These are phyloP conservation scores for Suhomyces canberraensis DNA, from an alignment of 805 yeast genomes.

Conservation along the genomic window DNA sequence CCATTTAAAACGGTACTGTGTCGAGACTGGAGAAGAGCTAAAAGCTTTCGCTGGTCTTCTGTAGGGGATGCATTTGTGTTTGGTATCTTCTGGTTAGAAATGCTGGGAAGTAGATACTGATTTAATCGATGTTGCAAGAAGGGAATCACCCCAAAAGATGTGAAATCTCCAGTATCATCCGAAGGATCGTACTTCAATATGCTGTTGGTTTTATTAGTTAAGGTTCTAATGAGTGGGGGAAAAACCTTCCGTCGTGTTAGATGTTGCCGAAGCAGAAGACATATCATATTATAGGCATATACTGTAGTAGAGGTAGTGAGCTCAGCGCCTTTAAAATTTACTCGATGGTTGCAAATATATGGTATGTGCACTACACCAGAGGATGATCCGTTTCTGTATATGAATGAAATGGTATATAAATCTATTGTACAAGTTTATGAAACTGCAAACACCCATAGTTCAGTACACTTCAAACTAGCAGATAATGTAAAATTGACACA, in stretches of 20 bases:
- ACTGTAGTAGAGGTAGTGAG: too few relatives aligned
- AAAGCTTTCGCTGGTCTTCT: slow-evolving; percentile 16
- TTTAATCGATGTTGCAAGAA: slow-evolving; percentile 21
- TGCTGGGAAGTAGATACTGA: slow-evolving; percentile 5
- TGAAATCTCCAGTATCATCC: slow-evolving; percentile 14
- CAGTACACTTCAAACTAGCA: too few relatives aligned
- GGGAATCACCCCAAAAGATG: slow-evolving; percentile 20
- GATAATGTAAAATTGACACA: too few relatives aligned
- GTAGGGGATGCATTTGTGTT: slow-evolving; percentile 16
- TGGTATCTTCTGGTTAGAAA: slow-evolving; percentile 4
- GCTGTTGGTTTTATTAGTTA: neutral
- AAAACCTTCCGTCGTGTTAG: neutral
- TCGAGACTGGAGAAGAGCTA: slow-evolving; percentile 16
- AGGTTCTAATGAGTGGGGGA: neutral
- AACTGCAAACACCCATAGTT: too few relatives aligned
- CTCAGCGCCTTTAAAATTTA: neutral
- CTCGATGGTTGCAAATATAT: neutral
- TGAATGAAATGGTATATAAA: too few relatives aligned
- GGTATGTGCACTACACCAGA: too few relatives aligned
- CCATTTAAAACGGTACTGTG: slow-evolving; percentile 15
- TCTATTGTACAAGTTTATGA: too few relatives aligned
- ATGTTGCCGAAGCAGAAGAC: neutral
- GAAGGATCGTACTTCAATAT: slow-evolving; percentile 9
- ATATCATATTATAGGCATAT: neutral
- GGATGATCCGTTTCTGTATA: too few relatives aligned